A percentile compares a stretch with the other conserved stretches of the same genome.
Evolutionary conservation across 352 stramenopile species (phyloP).

Genomic region (Pythium monospermum): DNA sequence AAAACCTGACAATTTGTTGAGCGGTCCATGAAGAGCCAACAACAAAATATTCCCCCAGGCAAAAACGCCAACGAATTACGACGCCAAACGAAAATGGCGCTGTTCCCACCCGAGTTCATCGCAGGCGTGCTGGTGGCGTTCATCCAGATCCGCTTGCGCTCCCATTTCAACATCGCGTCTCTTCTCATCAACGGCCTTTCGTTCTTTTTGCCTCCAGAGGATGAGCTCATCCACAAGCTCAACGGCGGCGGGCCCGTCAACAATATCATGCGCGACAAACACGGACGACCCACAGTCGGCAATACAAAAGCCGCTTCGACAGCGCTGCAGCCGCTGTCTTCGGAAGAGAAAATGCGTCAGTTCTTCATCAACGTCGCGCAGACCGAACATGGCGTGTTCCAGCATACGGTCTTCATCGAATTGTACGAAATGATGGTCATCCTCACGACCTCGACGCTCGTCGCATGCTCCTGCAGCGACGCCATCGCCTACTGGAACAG

Average conservation of each 20-base stretch:
- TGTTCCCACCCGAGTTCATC: conserved; percentile 76
- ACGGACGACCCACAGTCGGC: conserved; percentile 13
- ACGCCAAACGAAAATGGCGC: conserved; percentile 28
- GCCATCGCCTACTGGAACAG: conserved; percentile 30
- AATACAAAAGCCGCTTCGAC: too few species aligned
- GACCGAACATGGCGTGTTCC: conserved; percentile 58
- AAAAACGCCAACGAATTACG: neutral
- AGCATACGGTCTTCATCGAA: conserved; percentile 77
- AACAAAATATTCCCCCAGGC: neutral
- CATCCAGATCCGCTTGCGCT: conserved; percentile 62
- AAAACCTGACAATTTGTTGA: neutral
- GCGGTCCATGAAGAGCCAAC: neutral
- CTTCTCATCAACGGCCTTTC: conserved; percentile 54
- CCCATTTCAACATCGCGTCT: conserved; percentile 51
- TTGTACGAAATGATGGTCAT: conserved; percentile 81
- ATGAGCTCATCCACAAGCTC: conserved; percentile 64
- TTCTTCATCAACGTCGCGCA: conserved; percentile 71
- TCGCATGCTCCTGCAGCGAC: conserved; percentile 41
- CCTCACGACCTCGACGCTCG: conserved; percentile 46
- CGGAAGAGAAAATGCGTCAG: conserved; percentile 58
- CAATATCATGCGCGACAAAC: conserved; percentile 14
- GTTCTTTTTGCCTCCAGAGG: conserved; percentile 73
- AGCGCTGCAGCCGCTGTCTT: conserved; percentile 38
- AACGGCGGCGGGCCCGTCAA: conserved; percentile 32
- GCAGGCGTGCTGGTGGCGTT: conserved; percentile 60